These are phyloP conservation scores for Sphagnum contortum DNA, from an alignment of 225 moss, liverwort and hornwort species.

Conservation along the genomic window DNA sequence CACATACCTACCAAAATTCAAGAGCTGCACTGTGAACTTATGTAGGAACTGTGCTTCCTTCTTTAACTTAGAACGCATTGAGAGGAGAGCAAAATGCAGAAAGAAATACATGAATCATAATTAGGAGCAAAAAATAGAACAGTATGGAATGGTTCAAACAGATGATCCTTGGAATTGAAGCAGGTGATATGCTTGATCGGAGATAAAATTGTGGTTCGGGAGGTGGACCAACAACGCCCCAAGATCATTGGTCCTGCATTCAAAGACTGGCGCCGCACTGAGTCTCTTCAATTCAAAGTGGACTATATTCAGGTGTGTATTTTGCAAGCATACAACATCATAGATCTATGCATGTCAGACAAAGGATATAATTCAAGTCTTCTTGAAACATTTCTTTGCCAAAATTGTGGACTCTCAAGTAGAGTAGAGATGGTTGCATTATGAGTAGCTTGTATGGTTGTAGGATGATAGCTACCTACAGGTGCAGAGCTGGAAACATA, in stretches of 20 bases:
- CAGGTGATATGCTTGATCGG: constrained; percentile 40
- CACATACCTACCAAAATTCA: background rate
- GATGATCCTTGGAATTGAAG: background rate
- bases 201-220: constrained; percentile 41
- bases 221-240: constrained; percentile 19
- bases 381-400: no score
- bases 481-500: constrained; percentile 16
- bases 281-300: constrained; percentile 37
- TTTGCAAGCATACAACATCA: background rate
- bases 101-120: no score
- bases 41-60: no score
- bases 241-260: constrained; percentile 12
- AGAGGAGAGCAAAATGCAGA: no score
- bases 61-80: no score
- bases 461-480: constrained; percentile 44
- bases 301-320: constrained; percentile 23
- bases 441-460: constrained; percentile 2
- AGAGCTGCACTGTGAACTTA: background rate
- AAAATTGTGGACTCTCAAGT: no score
- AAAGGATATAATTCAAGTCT: no score
- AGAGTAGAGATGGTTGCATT: no score
- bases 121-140: background rate
- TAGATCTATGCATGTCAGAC: no score
- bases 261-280: constrained; percentile 25
- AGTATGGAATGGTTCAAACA: background rate